Evolutionary conservation across 2,329 filamentous ascomycete species (phyloP).

Genomic region (Cordyceps javanica): DNA sequence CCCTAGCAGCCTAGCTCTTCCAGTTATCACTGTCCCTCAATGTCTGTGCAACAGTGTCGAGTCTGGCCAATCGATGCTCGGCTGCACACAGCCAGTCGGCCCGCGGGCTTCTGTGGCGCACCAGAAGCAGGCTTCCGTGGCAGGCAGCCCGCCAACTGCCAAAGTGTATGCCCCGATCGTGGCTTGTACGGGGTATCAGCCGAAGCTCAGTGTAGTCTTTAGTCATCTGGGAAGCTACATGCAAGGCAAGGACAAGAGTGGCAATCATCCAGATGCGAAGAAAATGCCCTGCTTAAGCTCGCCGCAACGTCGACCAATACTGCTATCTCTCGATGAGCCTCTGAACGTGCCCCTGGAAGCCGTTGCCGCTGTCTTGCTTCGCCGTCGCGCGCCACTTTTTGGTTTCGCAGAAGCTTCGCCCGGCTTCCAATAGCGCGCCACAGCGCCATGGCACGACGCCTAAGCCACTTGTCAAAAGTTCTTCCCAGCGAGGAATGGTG

Average conservation of each 20-base stretch:
- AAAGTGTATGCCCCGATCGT: not conserved
- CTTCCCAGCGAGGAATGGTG: not conserved
- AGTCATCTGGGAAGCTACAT: not conserved
- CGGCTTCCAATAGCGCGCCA: not conserved
- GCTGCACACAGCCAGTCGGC: not conserved
- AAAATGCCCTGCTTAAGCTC: not conserved
- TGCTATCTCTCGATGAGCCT: not conserved
- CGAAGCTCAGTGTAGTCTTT: not conserved
- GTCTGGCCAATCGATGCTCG: not conserved
- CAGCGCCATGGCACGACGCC: conserved; percentile 4
- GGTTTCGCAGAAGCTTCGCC: not conserved
- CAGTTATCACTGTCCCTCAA: not conserved
- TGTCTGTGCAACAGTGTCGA: not conserved
- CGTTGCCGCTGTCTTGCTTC: not conserved
- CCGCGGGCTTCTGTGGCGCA: conserved; percentile 2
- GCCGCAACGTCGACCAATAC: not conserved
- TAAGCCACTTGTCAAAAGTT: conserved; percentile 9
- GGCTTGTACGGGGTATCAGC: not conserved
- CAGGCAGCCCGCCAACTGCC: not conserved
- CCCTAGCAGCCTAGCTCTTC: not conserved
- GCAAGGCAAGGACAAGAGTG: not conserved
- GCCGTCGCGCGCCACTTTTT: not conserved
- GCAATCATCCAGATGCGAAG: not conserved
- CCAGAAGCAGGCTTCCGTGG: not conserved
- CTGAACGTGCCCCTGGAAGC: not conserved